These are phyloP conservation scores for Geotrichum candidum DNA, from an alignment of 1,139 yeast species.

Conservation along the genomic window DNA sequence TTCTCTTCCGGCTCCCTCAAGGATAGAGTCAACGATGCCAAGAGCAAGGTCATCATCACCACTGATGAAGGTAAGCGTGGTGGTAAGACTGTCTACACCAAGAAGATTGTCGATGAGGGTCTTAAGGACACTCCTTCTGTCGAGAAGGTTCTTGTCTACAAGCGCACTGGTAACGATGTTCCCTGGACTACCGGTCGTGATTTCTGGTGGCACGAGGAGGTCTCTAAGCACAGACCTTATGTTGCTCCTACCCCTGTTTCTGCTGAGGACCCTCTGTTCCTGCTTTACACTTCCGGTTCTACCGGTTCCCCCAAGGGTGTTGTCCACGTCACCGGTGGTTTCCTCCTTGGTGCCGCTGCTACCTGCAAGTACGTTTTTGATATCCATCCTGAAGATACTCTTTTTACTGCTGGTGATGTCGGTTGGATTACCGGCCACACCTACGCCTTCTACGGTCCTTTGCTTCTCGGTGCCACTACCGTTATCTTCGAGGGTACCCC, in stretches of 20 bases:
- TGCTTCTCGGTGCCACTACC: conserved; percentile 81
- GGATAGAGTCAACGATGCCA: conserved; percentile 87
- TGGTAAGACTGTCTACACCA: conserved; percentile 84
- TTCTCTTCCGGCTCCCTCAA: conserved; percentile 89
- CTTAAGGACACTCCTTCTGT: conserved; percentile 71
- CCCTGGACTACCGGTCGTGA: conserved; percentile 80
- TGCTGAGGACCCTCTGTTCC: conserved; percentile 88
- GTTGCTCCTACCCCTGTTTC: conserved; percentile 81
- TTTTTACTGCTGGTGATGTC: conserved; percentile 97
- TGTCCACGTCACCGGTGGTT: conserved; percentile 92
- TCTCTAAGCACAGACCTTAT: conserved; percentile 74
- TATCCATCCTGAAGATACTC: conserved; percentile 76
- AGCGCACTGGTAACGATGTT: conserved; percentile 74
- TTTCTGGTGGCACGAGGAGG: conserved; percentile 88
- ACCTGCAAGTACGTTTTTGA: conserved; percentile 93
- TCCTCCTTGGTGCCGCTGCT: conserved; percentile 87
- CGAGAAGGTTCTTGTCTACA: conserved; percentile 75
- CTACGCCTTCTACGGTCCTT: conserved; percentile 91
- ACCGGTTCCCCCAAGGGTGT: conserved; percentile 99
- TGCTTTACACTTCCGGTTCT: conserved; percentile 92
- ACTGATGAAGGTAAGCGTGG: conserved; percentile 97
- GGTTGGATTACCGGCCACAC: conserved; percentile 99
- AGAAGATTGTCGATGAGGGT: conserved; percentile 93
- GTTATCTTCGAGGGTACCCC: conserved; percentile 97
- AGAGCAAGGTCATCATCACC: conserved; percentile 83